Evolutionary conservation across 768 basidiomycete genomes (phyloP).

Genomic region (Termitomyces sp.): DNA sequence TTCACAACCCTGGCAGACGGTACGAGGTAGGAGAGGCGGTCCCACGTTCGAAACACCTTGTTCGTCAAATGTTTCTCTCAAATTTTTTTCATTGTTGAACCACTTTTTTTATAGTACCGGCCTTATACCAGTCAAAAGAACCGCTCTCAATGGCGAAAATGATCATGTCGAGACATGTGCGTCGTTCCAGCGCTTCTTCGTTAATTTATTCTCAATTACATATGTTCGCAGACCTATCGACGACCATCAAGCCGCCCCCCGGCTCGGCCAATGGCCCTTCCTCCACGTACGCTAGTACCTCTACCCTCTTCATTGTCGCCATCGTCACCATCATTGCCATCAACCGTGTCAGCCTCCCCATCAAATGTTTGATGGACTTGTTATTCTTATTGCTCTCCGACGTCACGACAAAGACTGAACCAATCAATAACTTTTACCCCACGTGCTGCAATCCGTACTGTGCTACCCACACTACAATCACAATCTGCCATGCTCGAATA

Average conservation of each 20-base stretch:
- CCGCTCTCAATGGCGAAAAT: slow-evolving; percentile 47
- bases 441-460: background rate
- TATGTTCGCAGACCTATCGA: slow-evolving; percentile 14
- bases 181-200: slow-evolving; percentile 7
- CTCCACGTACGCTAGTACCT: slow-evolving; percentile 4
- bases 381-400: slow-evolving; percentile 18
- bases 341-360: slow-evolving; percentile 9
- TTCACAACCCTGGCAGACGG: slow-evolving; percentile 14
- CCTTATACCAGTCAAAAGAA: slow-evolving; percentile 34
- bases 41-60: slow-evolving; percentile 23
- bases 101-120: slow-evolving; percentile 25
- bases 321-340: slow-evolving; percentile 2
- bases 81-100: background rate
- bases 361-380: slow-evolving; percentile 17
- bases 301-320: slow-evolving; percentile 3
- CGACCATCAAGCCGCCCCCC: slow-evolving; percentile 18
- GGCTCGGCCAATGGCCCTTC: slow-evolving; percentile 10
- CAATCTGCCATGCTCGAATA: slow-evolving; percentile 7
- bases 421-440: slow-evolving; percentile 2
- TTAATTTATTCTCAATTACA: background rate
- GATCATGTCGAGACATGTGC: slow-evolving; percentile 47
- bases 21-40: slow-evolving; percentile 14
- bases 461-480: slow-evolving; percentile 5
- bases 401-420: slow-evolving; percentile 2
- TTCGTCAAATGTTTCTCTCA: slow-evolving; percentile 6